Evolutionary conservation across 345 rosid species (phyloP), one percentile per base, ranked within the genome.

Genomic region (Populus tremula): DNA sequence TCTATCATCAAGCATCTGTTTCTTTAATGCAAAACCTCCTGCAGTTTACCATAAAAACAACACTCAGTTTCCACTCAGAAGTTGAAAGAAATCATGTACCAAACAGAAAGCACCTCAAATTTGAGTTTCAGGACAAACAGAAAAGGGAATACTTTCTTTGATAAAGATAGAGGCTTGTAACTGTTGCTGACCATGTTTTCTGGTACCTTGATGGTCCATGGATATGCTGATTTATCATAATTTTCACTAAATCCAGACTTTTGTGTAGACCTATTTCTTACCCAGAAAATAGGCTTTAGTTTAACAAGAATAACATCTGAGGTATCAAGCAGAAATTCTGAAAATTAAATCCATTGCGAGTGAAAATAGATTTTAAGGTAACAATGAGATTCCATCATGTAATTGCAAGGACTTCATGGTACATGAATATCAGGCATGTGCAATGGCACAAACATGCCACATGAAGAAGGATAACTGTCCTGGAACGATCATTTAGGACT

Each of bases 21-120:
- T 94, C 93, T 94, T 96, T 86, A 87, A 79, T 77, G 89, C 88
- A 79, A 89, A 90, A 82, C 99, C 89, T 80, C 98, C 98, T 96
- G 88, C 71, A 27, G 76, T 13, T 78, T 2, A 49, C 68, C 71
- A 35, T 11, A 16, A 63, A 16, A 69, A 27, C 38, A 73, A 12
- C 20, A 49, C 20, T 62, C 10, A 49, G 50, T 65, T 47, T 76
- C 73, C 45, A 43, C n/a, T 21, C 39, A 56, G 39, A 20, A 72
- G 23, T 17, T 35, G 47, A 29, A 68, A 41, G 49, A 68, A 12
- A 75, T 14, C 47, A 23, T 39, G 39, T 20, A 50, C 39, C 49
- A 70, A 59, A 78, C 73, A 79, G n/a, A 31, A 29, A 75, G 67
- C 23, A 11, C 2, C 27, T 36, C n/a, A 21, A 65, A 63, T 25